phyloP scores from a whole-genome alignment of 352 stramenopile species.

The Thalassiosira sp. region DNA sequence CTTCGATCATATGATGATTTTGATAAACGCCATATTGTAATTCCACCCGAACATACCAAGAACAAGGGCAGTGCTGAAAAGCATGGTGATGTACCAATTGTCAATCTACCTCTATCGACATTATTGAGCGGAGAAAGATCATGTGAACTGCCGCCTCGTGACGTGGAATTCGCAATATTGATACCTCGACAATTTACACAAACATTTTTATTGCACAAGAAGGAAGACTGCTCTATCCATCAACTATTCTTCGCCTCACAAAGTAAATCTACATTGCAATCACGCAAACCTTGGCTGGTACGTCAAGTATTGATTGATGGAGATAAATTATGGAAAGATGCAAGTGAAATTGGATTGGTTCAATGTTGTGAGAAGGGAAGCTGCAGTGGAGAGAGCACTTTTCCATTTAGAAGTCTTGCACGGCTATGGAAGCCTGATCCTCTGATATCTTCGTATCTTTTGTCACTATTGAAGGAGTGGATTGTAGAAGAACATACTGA shows the following conservation, averaged over 20 bases:
- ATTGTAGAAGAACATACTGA: slow-evolving; percentile 8
- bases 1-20: slow-evolving; percentile 38
- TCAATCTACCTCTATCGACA: slow-evolving; percentile 49
- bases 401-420: slow-evolving; percentile 32
- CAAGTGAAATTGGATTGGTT: slow-evolving; percentile 28
- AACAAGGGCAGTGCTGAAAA: neutral
- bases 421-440: slow-evolving; percentile 77
- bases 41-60: neutral
- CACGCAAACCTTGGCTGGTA: slow-evolving; percentile 73
- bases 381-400: neutral
- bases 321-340: slow-evolving; percentile 40
- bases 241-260: slow-evolving; percentile 57
- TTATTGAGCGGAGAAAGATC: slow-evolving; percentile 59
- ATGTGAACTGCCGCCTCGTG: slow-evolving; percentile 66
- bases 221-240: slow-evolving; percentile 25
- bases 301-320: slow-evolving; percentile 61
- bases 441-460: slow-evolving; percentile 65
- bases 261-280: slow-evolving; percentile 52
- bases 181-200: slow-evolving; percentile 23
- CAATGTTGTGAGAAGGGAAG: neutral
- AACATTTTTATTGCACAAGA: slow-evolving; percentile 9
- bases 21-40: slow-evolving; percentile 15
- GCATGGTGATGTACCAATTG: slow-evolving; percentile 10
- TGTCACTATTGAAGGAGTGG: slow-evolving; percentile 54
- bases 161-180: slow-evolving; percentile 73